phyloP scores from a whole-genome alignment of 371 early-diverging fungal species.

The Mortierella polycephala region DNA sequence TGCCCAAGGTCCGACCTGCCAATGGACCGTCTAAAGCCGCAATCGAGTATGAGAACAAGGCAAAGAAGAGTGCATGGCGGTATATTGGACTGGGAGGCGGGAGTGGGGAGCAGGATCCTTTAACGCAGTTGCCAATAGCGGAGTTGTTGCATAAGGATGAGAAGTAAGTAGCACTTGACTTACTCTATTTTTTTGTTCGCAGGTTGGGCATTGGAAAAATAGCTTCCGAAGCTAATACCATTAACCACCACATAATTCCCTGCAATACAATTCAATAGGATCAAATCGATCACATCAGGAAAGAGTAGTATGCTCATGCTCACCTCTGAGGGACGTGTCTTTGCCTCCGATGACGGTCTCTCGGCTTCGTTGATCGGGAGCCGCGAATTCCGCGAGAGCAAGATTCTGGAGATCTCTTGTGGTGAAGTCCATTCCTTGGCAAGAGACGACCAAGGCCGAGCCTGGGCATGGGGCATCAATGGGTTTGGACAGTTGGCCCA shows the following conservation, averaged over 20 bases:
- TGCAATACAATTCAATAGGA: conserved; percentile 5
- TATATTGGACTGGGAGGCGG: conserved; percentile 45
- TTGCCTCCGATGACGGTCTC: conserved; percentile 47
- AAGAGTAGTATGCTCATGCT: conserved; percentile 91
- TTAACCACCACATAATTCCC: not conserved
- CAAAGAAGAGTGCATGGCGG: conserved; percentile 21
- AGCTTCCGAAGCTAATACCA: not conserved
- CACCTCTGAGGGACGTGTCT: conserved; percentile 80
- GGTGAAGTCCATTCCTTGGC: conserved; percentile 55
- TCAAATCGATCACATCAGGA: conserved; percentile 81
- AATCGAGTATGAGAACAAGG: conserved; percentile 23
- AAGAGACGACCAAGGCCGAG: conserved; percentile 47
- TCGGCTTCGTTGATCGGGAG: conserved; percentile 35
- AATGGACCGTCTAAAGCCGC: conserved; percentile 41
- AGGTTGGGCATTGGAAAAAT: not conserved
- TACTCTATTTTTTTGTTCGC: too few relatives aligned
- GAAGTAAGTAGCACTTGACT: conserved; percentile 6
- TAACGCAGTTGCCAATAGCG: conserved; percentile 34
- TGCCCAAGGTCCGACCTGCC: conserved; percentile 46
- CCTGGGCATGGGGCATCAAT: conserved; percentile 54
- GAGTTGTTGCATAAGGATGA: conserved; percentile 38
- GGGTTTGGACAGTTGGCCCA: conserved; percentile 55
- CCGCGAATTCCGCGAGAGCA: conserved; percentile 19
- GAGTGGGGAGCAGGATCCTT: conserved; percentile 11
- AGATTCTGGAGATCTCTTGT: conserved; percentile 45